Percentiles rank a stretch among this genome's conserved stretches.
phyloP scores from a whole-genome alignment of 331 rosid genomes.

The Malus hybrid region DNA sequence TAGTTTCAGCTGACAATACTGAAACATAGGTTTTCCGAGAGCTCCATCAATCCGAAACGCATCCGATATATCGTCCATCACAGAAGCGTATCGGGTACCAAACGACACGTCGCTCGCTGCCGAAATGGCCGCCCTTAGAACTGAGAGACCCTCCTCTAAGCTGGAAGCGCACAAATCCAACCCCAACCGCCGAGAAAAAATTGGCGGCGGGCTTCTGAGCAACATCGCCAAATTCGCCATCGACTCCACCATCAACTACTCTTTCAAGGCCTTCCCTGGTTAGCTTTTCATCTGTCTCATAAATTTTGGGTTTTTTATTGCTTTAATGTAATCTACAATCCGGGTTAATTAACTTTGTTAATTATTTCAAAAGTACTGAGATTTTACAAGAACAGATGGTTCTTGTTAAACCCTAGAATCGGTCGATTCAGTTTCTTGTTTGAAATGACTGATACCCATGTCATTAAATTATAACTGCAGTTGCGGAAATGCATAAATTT shows the following conservation, averaged over 20 bases:
- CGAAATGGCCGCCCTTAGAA: conserved; percentile 6
- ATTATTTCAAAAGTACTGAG: neutral
- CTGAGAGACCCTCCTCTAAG: neutral
- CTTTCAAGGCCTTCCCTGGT: conserved; percentile 49
- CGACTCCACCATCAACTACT: conserved; percentile 40
- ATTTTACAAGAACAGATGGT: neutral
- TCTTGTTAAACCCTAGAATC: neutral
- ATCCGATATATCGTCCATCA: neutral
- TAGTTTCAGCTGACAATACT: neutral
- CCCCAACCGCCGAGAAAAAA: neutral
- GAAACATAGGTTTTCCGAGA: neutral
- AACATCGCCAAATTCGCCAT: conserved; percentile 48
- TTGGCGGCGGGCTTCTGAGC: conserved; percentile 26
- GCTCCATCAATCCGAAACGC: neutral
- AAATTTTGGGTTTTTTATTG: neutral
- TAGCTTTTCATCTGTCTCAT: conserved; percentile 6
- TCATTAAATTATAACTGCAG: neutral
- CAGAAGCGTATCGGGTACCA: neutral
- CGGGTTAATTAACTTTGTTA: neutral
- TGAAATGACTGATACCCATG: too few relatives aligned
- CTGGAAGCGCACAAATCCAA: neutral
- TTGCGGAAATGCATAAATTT: neutral
- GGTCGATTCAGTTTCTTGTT: too few relatives aligned
- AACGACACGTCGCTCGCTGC: neutral
- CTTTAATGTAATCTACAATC: neutral